Evolutionary conservation across 345 rosid genomes (phyloP), one percentile per base, ranked within the genome.

Genomic region (Geranium rotundifolium): DNA sequence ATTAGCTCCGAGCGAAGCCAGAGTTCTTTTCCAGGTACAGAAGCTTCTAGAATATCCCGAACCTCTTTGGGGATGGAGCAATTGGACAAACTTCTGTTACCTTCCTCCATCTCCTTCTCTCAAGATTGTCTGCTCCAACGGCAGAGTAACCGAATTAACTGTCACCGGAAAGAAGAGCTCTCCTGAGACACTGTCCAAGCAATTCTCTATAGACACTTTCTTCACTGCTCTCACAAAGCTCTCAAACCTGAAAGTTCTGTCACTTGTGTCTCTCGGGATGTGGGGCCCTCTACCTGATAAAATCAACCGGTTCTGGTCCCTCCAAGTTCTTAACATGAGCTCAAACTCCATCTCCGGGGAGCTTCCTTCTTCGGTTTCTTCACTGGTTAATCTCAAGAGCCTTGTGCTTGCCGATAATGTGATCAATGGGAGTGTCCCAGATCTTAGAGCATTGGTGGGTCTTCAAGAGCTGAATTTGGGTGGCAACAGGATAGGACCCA

Each of bases 281-380:
- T 79, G 93, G 85, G 95, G 98, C 67, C 77, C 82, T 6, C 71
- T 92, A 7, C 85, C 97, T 63, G 66, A 80, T 17, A 81, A 87
- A 39, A 65, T 79, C 71, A 65, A 69, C 71, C 79, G 90, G 62
- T 58, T 89, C 62, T 55, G 67, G 65, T 79, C 85, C 0, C 91
- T 92, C 34, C 41, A 76, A 41, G 70, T 74, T 52, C 74, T 92
- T 12, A 84, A 92, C 67, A 61, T 89, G 62, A 84, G 86, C 71
- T 87, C 88, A 15, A 92, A 92, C 75, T 87, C 75, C 81, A 82
- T 92, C 60, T 71, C 79, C 8, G 95, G 91, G 16, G 58, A 59
- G 62, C 78, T 92, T 68, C 89, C 93, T 12, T 61, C 54, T 56
- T 69, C 80, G 68, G 69, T 92, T 59, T 14, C 78, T 20, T 76